These are phyloP conservation scores for Leccinum barrowsii DNA, from an alignment of 768 basidiomycete species.

Conservation along the genomic window DNA sequence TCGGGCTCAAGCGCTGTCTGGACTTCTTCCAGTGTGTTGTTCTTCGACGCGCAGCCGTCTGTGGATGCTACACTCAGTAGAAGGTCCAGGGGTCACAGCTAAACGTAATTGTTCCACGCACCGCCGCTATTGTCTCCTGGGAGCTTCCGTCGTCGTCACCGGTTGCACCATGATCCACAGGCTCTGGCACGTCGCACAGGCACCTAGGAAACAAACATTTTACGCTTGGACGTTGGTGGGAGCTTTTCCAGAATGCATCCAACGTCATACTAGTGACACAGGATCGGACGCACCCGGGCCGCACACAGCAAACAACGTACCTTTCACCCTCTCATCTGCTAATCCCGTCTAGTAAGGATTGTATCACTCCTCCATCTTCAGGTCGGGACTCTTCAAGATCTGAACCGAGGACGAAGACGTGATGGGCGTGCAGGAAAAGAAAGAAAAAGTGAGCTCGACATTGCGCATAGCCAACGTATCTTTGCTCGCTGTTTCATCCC, in stretches of 20 bases:
- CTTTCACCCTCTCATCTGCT: no score
- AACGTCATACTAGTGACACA: no score
- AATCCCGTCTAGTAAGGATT: no score
- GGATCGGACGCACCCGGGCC: no score
- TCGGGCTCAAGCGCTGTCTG: conserved; percentile 4
- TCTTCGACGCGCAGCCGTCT: not conserved
- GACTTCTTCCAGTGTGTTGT: not conserved
- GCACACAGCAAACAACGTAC: no score
- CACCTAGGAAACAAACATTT: no score
- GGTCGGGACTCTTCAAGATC: not conserved
- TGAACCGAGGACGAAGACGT: not conserved
- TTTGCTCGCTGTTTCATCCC: not conserved
- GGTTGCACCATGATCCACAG: not conserved
- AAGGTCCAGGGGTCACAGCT: not conserved
- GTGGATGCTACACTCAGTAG: not conserved
- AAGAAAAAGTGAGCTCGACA: not conserved
- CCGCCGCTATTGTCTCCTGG: not conserved
- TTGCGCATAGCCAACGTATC: not conserved
- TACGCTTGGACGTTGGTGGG: no score
- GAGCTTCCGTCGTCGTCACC: not conserved
- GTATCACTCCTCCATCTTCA: no score
- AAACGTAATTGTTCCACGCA: not conserved
- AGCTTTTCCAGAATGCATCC: no score
- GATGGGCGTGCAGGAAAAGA: not conserved
- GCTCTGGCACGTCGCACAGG: no score